A percentile compares a stretch with the other conserved stretches of the same genome.
Conservation (phyloP, 495 filamentous ascomycete genomes). For the Daldinia childiae region DNA sequence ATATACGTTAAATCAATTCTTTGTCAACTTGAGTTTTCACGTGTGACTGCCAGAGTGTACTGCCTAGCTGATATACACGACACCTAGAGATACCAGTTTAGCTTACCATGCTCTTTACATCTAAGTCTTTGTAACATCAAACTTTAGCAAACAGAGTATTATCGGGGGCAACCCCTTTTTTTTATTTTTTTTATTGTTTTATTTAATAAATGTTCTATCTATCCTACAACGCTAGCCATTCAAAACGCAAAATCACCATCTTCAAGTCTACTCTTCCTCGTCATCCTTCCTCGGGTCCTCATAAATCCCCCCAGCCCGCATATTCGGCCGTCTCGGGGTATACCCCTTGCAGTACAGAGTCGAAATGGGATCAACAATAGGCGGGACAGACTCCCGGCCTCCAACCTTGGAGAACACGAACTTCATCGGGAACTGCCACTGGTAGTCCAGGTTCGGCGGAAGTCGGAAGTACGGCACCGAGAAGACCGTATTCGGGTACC, state of each 20-base stretch:
- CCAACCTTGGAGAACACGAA: conserved; percentile 30
- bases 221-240: not conserved
- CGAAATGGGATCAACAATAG: conserved; percentile 37
- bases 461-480: conserved; percentile 41
- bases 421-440: conserved; percentile 39
- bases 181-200: too few relatives aligned
- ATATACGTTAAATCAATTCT: not conserved
- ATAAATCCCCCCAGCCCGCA: conserved; percentile 33
- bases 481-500: conserved; percentile 40
- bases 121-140: too few relatives aligned
- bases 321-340: conserved; percentile 13
- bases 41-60: not conserved
- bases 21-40: not conserved
- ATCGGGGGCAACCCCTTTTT: too few relatives aligned
- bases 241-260: not conserved
- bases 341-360: conserved; percentile 33
- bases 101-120: too few relatives aligned
- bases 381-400: conserved; percentile 28
- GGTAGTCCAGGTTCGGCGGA: conserved; percentile 28
- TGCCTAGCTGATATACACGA: too few relatives aligned
- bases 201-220: not conserved
- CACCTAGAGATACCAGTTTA: too few relatives aligned
- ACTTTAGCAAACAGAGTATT: too few relatives aligned
- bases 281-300: not conserved
- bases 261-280: not conserved